These are phyloP conservation scores for Venturiaceae sp. DNA, from an alignment of 2,329 filamentous ascomycete genomes.

Conservation along the genomic window DNA sequence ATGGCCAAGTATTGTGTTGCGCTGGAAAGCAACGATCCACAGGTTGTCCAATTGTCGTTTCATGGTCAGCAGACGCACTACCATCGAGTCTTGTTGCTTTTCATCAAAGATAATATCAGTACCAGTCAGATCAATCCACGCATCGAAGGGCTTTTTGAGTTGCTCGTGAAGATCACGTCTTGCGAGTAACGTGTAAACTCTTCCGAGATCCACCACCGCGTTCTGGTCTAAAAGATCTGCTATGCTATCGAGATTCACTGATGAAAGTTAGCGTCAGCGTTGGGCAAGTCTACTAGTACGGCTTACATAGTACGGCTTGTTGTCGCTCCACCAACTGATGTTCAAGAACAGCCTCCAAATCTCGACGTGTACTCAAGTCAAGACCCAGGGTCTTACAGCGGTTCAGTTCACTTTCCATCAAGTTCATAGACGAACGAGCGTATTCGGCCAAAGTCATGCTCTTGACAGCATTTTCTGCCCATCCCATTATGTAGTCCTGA, in stretches of 20 bases:
- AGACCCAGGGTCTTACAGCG: slow-evolving; percentile 75
- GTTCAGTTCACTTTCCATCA: slow-evolving; percentile 63
- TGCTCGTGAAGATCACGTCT: slow-evolving; percentile 60
- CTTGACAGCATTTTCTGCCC: slow-evolving; percentile 56
- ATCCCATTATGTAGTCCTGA: slow-evolving; percentile 55
- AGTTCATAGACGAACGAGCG: slow-evolving; percentile 55
- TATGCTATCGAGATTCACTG: slow-evolving; percentile 55
- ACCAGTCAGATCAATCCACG: slow-evolving; percentile 70
- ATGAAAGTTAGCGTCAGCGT: neutral
- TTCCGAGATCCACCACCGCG: slow-evolving; percentile 60
- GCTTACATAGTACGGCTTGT: slow-evolving; percentile 33
- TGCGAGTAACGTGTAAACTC: slow-evolving; percentile 68
- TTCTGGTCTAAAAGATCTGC: slow-evolving; percentile 62
- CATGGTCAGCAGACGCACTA: slow-evolving; percentile 69
- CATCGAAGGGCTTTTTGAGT: slow-evolving; percentile 63
- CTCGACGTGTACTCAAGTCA: slow-evolving; percentile 66
- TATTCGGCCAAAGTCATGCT: slow-evolving; percentile 50
- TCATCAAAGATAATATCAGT: slow-evolving; percentile 71
- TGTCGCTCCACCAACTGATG: slow-evolving; percentile 60
- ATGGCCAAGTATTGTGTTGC: slow-evolving; percentile 67
- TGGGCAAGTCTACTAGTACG: slow-evolving; percentile 34
- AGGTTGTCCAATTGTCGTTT: slow-evolving; percentile 71
- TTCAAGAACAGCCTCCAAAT: slow-evolving; percentile 65
- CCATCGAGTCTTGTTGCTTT: slow-evolving; percentile 73
- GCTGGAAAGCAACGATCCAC: slow-evolving; percentile 65